phyloP scores from a whole-genome alignment of 345 rosid genomes.

The Pelargonium nanum region DNA sequence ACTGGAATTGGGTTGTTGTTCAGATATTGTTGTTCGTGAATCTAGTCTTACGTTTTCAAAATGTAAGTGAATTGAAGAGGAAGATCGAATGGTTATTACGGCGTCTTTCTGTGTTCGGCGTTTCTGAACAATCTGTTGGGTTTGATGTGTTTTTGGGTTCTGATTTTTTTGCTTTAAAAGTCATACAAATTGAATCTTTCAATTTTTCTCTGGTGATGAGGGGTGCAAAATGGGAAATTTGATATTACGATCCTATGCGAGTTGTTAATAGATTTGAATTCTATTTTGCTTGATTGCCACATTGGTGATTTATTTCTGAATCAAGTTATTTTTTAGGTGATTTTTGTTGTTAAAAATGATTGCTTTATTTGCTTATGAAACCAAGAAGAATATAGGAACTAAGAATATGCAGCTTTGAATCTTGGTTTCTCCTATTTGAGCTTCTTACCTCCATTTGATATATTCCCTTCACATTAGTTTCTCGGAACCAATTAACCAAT shows the following conservation, averaged over 20 bases:
- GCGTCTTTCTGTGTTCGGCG: background rate
- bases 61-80: background rate
- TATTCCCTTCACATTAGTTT: no score
- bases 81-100: no score
- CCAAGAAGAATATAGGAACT: no score
- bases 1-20: no score
- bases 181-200: background rate
- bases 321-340: background rate
- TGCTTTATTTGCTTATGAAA: no score
- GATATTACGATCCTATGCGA: background rate
- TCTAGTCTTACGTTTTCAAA: background rate
- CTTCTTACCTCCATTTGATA: no score
- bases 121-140: background rate
- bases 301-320: no score
- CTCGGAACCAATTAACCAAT: no score
- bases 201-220: background rate
- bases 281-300: background rate
- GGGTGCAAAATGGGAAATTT: background rate
- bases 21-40: background rate
- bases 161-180: background rate
- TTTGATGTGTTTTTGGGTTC: background rate
- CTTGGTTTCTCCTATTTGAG: no score
- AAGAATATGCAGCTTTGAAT: no score
- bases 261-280: background rate
- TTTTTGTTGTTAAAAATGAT: no score